Evolutionary conservation across 805 yeast species (phyloP).

Genomic region (Blastobotrys terrestris): DNA sequence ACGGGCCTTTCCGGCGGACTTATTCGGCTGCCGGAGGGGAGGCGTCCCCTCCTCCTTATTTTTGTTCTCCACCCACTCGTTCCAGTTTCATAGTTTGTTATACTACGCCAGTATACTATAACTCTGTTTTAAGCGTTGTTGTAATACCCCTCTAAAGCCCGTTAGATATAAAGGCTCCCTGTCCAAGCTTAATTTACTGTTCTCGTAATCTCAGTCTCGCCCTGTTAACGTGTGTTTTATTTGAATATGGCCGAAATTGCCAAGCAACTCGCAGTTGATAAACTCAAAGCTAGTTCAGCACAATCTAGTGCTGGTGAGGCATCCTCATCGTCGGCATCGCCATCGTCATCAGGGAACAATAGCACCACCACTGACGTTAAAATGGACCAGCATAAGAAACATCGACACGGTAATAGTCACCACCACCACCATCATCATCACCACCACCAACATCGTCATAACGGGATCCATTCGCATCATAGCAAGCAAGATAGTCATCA

Average conservation of each 20-base stretch:
- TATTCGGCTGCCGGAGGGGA: no score
- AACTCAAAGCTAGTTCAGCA: not conserved
- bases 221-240: not conserved
- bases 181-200: no score
- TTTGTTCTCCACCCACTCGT: not conserved
- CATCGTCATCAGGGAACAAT: no score
- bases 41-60: not conserved
- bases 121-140: no score
- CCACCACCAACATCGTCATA: not conserved
- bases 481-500: conserved; percentile 4
- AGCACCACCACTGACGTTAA: not conserved
- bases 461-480: not conserved
- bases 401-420: no score
- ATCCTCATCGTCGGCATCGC: not conserved
- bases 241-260: conserved; percentile 3
- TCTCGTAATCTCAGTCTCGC: not conserved
- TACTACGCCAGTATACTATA: not conserved
- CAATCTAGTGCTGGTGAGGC: not conserved
- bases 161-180: no score
- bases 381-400: not conserved
- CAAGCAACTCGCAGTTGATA: conserved; percentile 1
- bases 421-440: not conserved
- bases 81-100: not conserved
- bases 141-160: no score
- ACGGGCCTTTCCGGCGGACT: not conserved